Evolutionary conservation across 2,329 filamentous ascomycete genomes (phyloP), one percentile per base, ranked within the genome.

Genomic region (Hypoxylon sp.): DNA sequence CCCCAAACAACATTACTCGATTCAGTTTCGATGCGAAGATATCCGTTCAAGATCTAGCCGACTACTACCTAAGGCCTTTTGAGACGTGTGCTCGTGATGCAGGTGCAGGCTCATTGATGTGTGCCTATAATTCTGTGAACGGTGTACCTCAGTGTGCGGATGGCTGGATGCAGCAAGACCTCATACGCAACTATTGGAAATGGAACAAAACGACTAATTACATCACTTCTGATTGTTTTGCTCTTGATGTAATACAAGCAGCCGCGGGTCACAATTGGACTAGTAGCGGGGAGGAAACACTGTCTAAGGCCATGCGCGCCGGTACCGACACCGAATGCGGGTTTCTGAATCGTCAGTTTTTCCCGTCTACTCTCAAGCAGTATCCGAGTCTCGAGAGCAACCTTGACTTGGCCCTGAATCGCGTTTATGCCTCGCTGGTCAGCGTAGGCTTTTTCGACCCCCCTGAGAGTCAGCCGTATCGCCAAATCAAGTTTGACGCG

Each of bases 111-210:
- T 57, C 54, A 6, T 11, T 57, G 7, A 57, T 57, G 54, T 57
- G 54, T 29, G 44, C 54, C 13, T 57, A 57, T 27, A 57, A 57
- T 5, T 35, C 54, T 8, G 54, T 57, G 5, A 47, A 57, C 29
- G 54, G 54, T n/a, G 13, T 47, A n/a, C 54, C 54, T 11, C 39
- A 46, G 15, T 57, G 54, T 15, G 54, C 54, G 15, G 42, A 57
- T 6, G 6, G 17, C 17, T 57, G 42, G 39, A 35, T 57, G 39
- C 39, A 47, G n/a, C 27, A 57, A 24, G 27, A n/a, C 15, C 39
- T 57, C 6, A 32, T 57, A 1, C 42, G 39, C 27, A 17, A 57
- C 39, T 31, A 56, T 21, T 56, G 53, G 53, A 47, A 47, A 17
- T 56, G 53, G 53, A 56, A 46, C n/a, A 21, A 56, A 13, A 13